Conservation (phyloP, 2,329 filamentous ascomycete genomes). For the Macroventuria anomochaeta region DNA sequence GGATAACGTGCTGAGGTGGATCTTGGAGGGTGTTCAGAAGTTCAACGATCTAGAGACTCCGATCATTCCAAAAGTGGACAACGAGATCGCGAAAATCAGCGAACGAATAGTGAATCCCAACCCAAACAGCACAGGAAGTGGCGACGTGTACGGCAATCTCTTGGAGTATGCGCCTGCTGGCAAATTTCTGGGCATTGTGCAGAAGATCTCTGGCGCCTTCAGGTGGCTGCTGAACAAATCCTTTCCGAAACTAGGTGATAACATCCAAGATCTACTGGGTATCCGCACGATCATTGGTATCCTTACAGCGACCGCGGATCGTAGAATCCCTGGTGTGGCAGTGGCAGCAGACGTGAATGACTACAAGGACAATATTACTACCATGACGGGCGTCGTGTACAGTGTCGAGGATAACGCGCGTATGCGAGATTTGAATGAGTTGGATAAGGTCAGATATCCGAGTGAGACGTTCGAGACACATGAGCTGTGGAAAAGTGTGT, state of each 20-base stretch:
- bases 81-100: conserved; percentile 23
- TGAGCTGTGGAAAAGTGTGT: conserved; percentile 36
- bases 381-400: conserved; percentile 22
- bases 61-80: conserved; percentile 30
- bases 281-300: conserved; percentile 39
- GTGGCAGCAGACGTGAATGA: conserved; percentile 33
- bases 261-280: conserved; percentile 36
- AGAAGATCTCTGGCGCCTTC: conserved; percentile 20
- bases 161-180: conserved; percentile 41
- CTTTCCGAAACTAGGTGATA: conserved; percentile 36
- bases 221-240: conserved; percentile 27
- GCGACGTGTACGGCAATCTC: conserved; percentile 43
- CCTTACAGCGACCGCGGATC: conserved; percentile 40
- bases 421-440: conserved; percentile 28
- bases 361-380: conserved; percentile 21
- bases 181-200: conserved; percentile 22
- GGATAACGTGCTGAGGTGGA: conserved; percentile 41
- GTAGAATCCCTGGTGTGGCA: conserved; percentile 37
- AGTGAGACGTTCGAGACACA: conserved; percentile 40
- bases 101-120: conserved; percentile 20
- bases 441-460: conserved; percentile 34
- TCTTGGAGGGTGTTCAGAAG: conserved; percentile 35
- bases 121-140: conserved; percentile 31
- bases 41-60: conserved; percentile 13
- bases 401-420: conserved; percentile 25